Base-by-base conservation (phyloP, 2,329 filamentous ascomycete genomes). In the Aspergillus sp. region DNA sequence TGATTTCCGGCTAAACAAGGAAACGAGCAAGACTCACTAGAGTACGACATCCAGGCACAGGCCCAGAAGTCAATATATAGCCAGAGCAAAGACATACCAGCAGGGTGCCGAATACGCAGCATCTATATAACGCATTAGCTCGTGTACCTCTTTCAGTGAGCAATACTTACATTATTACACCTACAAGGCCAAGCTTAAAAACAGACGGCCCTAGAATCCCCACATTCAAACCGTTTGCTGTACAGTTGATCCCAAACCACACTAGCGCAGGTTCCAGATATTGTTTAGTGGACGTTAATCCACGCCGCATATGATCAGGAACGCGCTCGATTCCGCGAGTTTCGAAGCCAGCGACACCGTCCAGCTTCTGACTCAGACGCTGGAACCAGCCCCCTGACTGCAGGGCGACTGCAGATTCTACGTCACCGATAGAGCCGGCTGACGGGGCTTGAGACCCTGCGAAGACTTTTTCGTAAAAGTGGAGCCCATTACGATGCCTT, bases 251-350 rank as follows among this genome's bases (percentile, higher is more conserved):
- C 19, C 60, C 60, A 51, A 67, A 66, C 65, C 65, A 68, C 11
- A 69, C 38, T 3, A 41, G 38, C 5, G n/a, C 16, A 4, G 38
- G 5, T 10, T 41, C 38, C 46, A 38, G 60, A 46, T 35, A 59
- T 45, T 59, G 64, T 65, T 44, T 65, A 1, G 46, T 55, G 6
- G 55, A 47, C n/a, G 68, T 64, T n/a, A 66, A 66, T 45, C 77
- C 64, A 47, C 76, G 73, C 44, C 79, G 76, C 58, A 82, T 76
- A 9, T 78, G 65, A 0, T 73, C 65, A 45, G 77, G 73, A 0
- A 83, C 80, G 10, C 80, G 75, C 60, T 82, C 73, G 35, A 83
- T 82, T 10, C 82, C 81, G 33, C 81, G 76, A 1, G 76, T 72
- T 62, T 84, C 82, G 44, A 56, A 41, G n/a, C 38, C 38, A n/a